Percentiles rank a stretch among this genome's conserved stretches.
phyloP scores from a whole-genome alignment of 78 protist genomes.

The Chrysochromulina parva region DNA sequence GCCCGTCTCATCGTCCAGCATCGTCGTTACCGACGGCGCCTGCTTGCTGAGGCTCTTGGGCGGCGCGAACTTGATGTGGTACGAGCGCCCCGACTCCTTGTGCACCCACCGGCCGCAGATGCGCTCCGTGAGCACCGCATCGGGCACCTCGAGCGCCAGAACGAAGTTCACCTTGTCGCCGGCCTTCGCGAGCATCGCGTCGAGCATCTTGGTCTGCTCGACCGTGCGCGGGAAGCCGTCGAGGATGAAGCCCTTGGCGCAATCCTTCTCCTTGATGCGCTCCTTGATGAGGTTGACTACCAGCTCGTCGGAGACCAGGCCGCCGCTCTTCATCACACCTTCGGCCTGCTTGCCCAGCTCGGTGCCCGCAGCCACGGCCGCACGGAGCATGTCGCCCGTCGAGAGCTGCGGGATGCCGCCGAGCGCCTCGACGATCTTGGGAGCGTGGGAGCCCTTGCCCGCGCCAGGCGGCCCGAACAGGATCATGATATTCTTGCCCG shows the following conservation, averaged over 20 bases:
- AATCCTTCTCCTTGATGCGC: background rate
- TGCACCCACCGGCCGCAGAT: constrained; percentile 89
- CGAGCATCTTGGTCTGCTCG: constrained; percentile 78
- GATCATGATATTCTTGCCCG: background rate
- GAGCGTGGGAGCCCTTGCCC: constrained; percentile 92
- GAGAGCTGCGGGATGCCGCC: background rate
- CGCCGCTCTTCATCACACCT: background rate
- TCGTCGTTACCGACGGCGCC: background rate
- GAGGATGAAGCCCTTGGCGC: constrained; percentile 83
- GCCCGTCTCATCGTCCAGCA: constrained; percentile 82
- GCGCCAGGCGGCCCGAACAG: constrained; percentile 70
- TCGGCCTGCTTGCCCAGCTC: background rate
- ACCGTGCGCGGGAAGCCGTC: constrained; percentile 98
- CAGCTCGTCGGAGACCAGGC: background rate
- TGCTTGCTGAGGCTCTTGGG: constrained; percentile 45
- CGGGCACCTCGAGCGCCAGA: constrained; percentile 28
- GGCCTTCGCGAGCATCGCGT: background rate
- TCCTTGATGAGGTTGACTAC: background rate
- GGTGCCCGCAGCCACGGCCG: constrained; percentile 1
- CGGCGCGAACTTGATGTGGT: constrained; percentile 78
- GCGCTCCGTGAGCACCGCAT: constrained; percentile 78
- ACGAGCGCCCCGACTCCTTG: constrained; percentile 78
- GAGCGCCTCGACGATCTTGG: background rate
- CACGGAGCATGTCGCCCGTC: constrained; percentile 25
- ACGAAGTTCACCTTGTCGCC: background rate